Base-by-base conservation (phyloP, 1,139 yeast genomes). In the Nakaseomyces kungkrabaensis region DNA sequence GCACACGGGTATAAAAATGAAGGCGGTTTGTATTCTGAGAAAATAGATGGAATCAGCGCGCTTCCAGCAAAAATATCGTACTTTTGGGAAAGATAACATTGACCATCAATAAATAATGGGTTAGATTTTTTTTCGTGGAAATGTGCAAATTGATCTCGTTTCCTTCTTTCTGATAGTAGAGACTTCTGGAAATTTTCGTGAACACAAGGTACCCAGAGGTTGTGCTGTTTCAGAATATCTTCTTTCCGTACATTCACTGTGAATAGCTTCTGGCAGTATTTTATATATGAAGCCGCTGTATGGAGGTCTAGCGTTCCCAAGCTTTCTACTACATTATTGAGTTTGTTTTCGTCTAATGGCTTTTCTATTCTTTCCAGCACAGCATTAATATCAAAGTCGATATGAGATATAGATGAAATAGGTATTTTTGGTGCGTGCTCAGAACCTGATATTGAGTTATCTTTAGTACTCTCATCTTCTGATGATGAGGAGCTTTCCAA, bases 1-100 rank as follows among this genome's bases (percentile, higher is more conserved):
- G 72, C 49, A 2, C 72, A 60, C 53, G 74, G 77, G 53, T 72
- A 70, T 0, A 64, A 55, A 6, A 72, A 53, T 0, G 72, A 58
- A 0, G 75, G 72, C 0, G 71, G 45, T 5, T 66, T 65, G 4
- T 52, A 54, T 33, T 62, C 66, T 0, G 72, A 65, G 45, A 73
- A 60, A 0, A 67, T 31, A 1, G 70, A 62, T 0, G 77, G 73
- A 1, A 55, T 45, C 22, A 48, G 13, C 1, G 55, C 33, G 27
- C 52, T 48, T 13, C 54, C 55, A 17, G 48, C 41, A 38, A 42
- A 51, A 4, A 52, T 34, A 41, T 56, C 60, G 48, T 50, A 54
- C 10, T 41, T 40, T n/a, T 45, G 43, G 2, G 58, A 48, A 9
- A 55, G 37, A 43, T 51, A 53, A 37, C 50, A 43, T 33, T 51